A percentile compares a stretch with the other conserved stretches of the same genome.
Evolutionary conservation across 2,329 filamentous ascomycete species (phyloP).

Genomic region (Allantophomopsis cytisporea): DNA sequence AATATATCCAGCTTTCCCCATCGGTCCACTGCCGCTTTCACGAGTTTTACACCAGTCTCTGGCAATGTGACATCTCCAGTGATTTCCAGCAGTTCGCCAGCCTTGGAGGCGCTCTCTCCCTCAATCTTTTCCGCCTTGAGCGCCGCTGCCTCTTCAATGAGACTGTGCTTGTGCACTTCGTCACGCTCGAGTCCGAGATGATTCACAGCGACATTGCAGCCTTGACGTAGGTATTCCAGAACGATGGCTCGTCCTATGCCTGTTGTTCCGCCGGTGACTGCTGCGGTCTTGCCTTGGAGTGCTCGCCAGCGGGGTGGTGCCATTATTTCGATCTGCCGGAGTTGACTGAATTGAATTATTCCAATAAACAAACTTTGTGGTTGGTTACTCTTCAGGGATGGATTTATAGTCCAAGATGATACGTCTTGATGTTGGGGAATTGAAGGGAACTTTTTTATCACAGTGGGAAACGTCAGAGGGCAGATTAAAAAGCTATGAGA

Average conservation of each 20-base stretch:
- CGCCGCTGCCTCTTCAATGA: slow-evolving; percentile 34
- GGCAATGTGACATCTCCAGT: slow-evolving; percentile 67
- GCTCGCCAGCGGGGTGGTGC: slow-evolving; percentile 22
- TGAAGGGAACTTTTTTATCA: too few species aligned
- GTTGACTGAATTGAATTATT: too few species aligned
- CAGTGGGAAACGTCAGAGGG: too few species aligned
- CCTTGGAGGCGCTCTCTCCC: slow-evolving; percentile 24
- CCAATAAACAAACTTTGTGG: too few species aligned
- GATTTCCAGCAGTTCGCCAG: slow-evolving; percentile 48
- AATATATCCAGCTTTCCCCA: slow-evolving; percentile 61
- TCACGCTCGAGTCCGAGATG: slow-evolving; percentile 51
- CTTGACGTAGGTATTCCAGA: slow-evolving; percentile 64
- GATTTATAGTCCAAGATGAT: too few species aligned
- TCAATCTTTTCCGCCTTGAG: slow-evolving; percentile 19
- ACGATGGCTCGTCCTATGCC: slow-evolving; percentile 81
- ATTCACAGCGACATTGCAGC: slow-evolving; percentile 69
- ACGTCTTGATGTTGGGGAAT: too few species aligned
- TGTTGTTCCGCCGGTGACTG: slow-evolving; percentile 77
- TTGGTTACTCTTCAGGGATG: too few species aligned
- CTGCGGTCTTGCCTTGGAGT: slow-evolving; percentile 62
- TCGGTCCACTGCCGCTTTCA: slow-evolving; percentile 47
- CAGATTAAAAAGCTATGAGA: too few species aligned
- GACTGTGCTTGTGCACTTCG: slow-evolving; percentile 33
- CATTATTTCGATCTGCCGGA: neutral
- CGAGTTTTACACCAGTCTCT: slow-evolving; percentile 54